Base-by-base conservation (phyloP, 495 filamentous ascomycete species). In the Xylaria palmicola region DNA sequence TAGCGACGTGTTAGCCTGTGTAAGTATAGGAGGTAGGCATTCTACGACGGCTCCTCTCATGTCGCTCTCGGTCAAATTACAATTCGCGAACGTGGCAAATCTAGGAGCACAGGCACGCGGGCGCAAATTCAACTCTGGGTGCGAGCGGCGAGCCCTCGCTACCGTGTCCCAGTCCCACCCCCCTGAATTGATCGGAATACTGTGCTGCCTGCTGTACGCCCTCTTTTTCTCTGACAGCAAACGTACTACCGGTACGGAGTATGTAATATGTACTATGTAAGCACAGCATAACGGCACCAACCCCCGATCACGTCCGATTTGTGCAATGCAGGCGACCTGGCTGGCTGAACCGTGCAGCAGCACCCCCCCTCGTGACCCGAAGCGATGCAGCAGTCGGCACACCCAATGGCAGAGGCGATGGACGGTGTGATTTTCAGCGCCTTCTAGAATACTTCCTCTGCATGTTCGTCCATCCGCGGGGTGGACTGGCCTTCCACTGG, bases 401-500 rank as follows among this genome's bases (percentile, higher is more conserved):
- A 39, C 53, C n/a, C 44, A n/a, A 10, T 17, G 3, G 27, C 53
- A 44, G 20, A 24, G 6, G 13, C 4, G 10, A 48, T n/a, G 22
- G 24, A 17, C 13, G 26, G 36, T 27, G 26, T 24, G 34, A 56
- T 20, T 32, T 32, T 44, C 32, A 27, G 44, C 37, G 37, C 37
- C 39, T 56, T 56, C 53, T 56, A 56, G 53, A 56, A 56, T 40
- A 39, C 7, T 56, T 56, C 26, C 9, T 32, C 17, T 56, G 53
- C 53, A 55, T 41, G 9, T 19, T 15, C 12, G 17, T 27, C 13
- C 12, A 40, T 13, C 26, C 19, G 0, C 8, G 20, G 19, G 29
- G 51, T 30, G 51, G 22, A 17, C 36, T 41, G 36, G 36, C 36
- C 36, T 55, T 12, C 24, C 17, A 27, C 36, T 55, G 51, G 51